These are phyloP conservation scores for Ophiocordyceps camponoti-saundersi DNA, from an alignment of 2,329 filamentous ascomycete genomes.

Conservation along the genomic window DNA sequence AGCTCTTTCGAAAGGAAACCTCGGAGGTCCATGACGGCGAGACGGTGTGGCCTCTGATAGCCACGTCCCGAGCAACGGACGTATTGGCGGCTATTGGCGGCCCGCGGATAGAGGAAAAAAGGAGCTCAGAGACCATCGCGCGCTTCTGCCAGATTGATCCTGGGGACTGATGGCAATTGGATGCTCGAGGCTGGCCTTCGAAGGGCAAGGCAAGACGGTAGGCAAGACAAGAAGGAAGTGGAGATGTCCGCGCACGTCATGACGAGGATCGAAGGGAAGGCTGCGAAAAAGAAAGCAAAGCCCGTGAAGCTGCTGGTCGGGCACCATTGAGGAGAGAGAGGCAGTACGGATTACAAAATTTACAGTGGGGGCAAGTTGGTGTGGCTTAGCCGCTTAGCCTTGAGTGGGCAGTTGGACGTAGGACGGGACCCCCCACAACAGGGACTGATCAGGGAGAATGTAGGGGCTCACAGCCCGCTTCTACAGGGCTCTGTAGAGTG, in stretches of 20 bases:
- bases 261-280: not conserved
- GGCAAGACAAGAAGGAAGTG: not conserved
- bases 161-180: not conserved
- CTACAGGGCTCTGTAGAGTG: not conserved
- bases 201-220: not conserved
- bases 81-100: slow-evolving; percentile 43
- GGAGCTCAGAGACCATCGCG: slow-evolving; percentile 40
- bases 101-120: slow-evolving; percentile 41
- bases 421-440: not conserved
- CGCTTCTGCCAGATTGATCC: not conserved
- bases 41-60: slow-evolving; percentile 72
- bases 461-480: not conserved
- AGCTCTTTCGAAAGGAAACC: slow-evolving; percentile 80
- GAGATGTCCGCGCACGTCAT: not conserved
- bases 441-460: no score
- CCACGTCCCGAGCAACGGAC: slow-evolving; percentile 57
- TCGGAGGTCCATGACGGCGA: slow-evolving; percentile 63
- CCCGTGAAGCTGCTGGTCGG: not conserved
- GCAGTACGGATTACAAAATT: not conserved
- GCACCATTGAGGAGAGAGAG: not conserved
- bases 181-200: not conserved
- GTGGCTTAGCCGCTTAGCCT: no score
- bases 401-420: not conserved
- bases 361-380: not conserved
- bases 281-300: not conserved